phyloP scores from a whole-genome alignment of 345 rosid genomes.

The Microcos paniculata region DNA sequence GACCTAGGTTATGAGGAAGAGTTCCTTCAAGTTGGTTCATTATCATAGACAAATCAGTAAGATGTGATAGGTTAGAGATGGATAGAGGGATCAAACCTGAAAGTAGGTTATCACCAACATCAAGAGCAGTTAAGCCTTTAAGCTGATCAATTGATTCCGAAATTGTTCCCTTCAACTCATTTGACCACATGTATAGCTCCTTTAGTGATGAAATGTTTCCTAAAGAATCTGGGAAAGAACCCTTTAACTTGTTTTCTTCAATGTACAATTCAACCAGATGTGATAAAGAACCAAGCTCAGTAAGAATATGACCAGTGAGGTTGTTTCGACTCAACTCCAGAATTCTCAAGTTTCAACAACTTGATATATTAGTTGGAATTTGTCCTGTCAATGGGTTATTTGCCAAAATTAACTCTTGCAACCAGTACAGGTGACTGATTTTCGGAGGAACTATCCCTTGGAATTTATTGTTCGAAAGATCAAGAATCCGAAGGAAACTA shows the following conservation, averaged over 20 bases:
- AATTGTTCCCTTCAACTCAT: not conserved
- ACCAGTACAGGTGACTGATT: not conserved
- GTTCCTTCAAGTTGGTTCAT: too few species aligned
- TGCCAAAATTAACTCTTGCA: not conserved
- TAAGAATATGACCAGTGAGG: conserved; percentile 22
- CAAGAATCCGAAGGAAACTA: not conserved
- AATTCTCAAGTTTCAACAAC: conserved; percentile 6
- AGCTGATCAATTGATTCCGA: not conserved
- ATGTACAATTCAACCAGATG: not conserved
- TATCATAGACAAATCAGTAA: not conserved
- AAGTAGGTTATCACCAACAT: not conserved
- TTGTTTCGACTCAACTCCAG: conserved; percentile 2
- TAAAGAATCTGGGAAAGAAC: not conserved
- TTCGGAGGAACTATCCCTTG: not conserved
- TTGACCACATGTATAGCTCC: not conserved
- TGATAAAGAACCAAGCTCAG: conserved; percentile 4
- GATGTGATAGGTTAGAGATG: not conserved
- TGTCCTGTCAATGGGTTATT: not conserved
- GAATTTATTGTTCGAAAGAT: conserved; percentile 9
- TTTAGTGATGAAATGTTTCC: not conserved
- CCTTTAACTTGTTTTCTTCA: not conserved
- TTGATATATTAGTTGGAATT: not conserved
- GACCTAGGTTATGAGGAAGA: too few species aligned
- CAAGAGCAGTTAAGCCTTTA: not conserved
- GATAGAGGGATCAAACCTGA: not conserved